Evolutionary conservation across 495 filamentous ascomycete species (phyloP), one percentile per base, ranked within the genome.

Genomic region (Astrocystis sublimbata): DNA sequence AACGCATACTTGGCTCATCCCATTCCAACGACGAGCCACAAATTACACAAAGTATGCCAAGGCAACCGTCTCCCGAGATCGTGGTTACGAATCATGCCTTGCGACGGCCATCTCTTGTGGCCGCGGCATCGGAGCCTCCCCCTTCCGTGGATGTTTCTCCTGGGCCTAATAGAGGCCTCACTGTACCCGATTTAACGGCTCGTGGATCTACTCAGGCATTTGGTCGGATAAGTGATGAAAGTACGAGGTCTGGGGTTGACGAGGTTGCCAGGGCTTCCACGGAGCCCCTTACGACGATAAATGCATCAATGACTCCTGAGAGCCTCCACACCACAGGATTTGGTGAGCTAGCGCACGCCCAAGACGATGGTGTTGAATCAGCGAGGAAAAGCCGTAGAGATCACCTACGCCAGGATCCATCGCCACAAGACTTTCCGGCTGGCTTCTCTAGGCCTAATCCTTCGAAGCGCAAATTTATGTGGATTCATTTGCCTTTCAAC

Each of bases 401-500:
- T 4, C 54, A 36, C 13, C 4, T 33, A n/a, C 40, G 38, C 4
- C 68, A 28, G 52, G 54, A 58, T 36, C 41, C 56, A 4, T 58
- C 46, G 31, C 45, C 67, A 24, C 63, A 68, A 4, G 72, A 75
- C 1, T 58, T 71, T 26, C 61, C 68, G 1, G 75, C 73, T 1
- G 75, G 75, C 4, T 78, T 80, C 61, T 76, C 74, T 28, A 65
- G 76, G 28, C 77, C 78, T 0, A 63, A 75, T 56, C 69, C 75
- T 7, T 59, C 64, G 4, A 66, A 64, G 65, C 73, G 73, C 12
- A 81, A 86, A 66, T 80, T 89, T 36, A 78, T 84, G 56, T 90
- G 87, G 87, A 82, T 88, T 38, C 87, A 90, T 66, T 70, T 88
- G 28, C 86, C 86, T 0, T 89, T 82, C 61, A 89, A 83, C 4